Percentiles rank a stretch among this genome's conserved stretches.
Evolutionary conservation across 1,284 basidiomycete genomes (phyloP).

Genomic region (Cutaneotrichosporon sp.): DNA sequence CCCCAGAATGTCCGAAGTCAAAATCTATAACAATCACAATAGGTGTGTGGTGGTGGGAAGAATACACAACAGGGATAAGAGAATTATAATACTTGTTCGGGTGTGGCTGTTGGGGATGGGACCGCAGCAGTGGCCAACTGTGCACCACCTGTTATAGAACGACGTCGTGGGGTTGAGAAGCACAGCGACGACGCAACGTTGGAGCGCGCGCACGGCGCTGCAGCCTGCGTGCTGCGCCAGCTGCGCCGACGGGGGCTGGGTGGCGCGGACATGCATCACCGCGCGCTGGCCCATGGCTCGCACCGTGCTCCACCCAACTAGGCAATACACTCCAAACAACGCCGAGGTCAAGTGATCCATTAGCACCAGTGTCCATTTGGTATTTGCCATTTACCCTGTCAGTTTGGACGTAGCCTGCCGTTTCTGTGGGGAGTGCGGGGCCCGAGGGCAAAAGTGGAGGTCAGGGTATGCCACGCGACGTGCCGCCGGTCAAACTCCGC

Average conservation of each 20-base stretch:
- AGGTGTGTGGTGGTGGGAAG: not conserved
- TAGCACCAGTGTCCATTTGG: no score
- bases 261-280: constrained; percentile 6
- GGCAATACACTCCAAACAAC: no score
- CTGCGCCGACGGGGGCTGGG: not conserved
- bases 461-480: no score
- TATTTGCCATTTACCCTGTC: no score
- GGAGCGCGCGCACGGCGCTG: not conserved
- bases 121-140: not conserved
- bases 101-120: not conserved
- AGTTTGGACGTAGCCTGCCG: no score
- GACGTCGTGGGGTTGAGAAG: not conserved
- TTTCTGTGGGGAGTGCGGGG: no score
- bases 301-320: no score
- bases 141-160: not conserved
- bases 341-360: no score
- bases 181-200: not conserved
- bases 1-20: not conserved
- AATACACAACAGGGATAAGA: not conserved
- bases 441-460: no score
- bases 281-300: no score
- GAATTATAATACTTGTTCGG: not conserved
- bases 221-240: not conserved
- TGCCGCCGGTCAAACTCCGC: no score
- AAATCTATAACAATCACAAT: not conserved